A percentile compares a stretch with the other conserved stretches of the same genome.
phyloP scores from a whole-genome alignment of 164 flowering plant genomes.

The Kalanchoe fedtschenkoi region DNA sequence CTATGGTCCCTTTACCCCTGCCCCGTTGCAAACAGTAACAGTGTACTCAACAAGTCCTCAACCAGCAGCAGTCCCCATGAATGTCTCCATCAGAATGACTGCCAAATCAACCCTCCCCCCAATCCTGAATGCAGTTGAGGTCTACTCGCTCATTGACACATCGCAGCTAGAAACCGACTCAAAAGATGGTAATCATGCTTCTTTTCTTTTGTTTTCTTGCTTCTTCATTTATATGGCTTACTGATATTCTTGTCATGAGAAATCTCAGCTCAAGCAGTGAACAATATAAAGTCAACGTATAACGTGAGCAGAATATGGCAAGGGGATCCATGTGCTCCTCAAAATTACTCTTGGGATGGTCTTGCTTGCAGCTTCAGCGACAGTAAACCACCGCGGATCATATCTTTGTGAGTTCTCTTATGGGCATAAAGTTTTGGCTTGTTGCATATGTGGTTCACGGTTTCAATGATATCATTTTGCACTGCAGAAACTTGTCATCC shows the following conservation, averaged over 20 bases:
- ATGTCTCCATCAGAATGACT: constrained; percentile 3
- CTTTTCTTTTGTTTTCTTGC: not conserved
- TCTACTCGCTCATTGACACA: constrained; percentile 10
- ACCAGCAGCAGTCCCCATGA: not conserved
- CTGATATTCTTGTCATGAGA: not conserved
- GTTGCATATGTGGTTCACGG: not conserved
- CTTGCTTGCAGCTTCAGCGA: constrained; percentile 17
- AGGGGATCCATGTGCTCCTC: constrained; percentile 32
- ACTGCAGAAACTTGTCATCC: constrained; percentile 22
- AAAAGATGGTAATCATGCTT: constrained; percentile 8
- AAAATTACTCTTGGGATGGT: constrained; percentile 21
- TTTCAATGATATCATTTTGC: no score
- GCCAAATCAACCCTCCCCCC: constrained; percentile 23
- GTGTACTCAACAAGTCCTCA: not conserved
- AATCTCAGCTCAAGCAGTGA: constrained; percentile 18
- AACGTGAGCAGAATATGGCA: constrained; percentile 22
- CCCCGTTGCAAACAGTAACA: not conserved
- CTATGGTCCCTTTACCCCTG: constrained; percentile 6
- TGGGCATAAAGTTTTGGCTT: not conserved
- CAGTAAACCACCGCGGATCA: constrained; percentile 13
- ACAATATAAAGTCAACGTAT: constrained; percentile 17
- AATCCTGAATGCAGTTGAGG: constrained; percentile 25
- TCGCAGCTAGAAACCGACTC: constrained; percentile 15
- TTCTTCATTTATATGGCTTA: not conserved
- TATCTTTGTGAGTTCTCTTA: constrained; percentile 20